Percentiles rank a stretch among this genome's conserved stretches.
Evolutionary conservation across 2,329 filamentous ascomycete species (phyloP).

Genomic region (Stachybotrys chlorohalonatus): DNA sequence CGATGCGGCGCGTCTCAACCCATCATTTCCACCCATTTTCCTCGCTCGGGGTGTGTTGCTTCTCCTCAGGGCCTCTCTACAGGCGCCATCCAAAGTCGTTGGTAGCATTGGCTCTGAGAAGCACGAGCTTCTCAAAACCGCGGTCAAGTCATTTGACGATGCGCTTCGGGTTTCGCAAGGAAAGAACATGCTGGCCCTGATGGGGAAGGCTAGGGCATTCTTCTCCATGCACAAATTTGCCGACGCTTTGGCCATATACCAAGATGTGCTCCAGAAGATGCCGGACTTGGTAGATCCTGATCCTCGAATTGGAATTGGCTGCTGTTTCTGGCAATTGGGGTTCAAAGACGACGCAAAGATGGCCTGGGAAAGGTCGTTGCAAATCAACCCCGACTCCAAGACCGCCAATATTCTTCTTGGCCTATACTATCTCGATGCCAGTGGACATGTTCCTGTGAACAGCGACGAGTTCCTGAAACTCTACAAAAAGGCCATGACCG

Average conservation of each 20-base stretch:
- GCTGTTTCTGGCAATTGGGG: constrained; percentile 93
- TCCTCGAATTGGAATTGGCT: constrained; percentile 90
- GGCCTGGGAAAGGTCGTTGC: constrained; percentile 82
- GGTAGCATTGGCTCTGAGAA: constrained; percentile 62
- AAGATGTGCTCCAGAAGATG: constrained; percentile 77
- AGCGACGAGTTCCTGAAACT: constrained; percentile 76
- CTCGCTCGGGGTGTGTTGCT: constrained; percentile 84
- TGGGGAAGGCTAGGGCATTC: constrained; percentile 80
- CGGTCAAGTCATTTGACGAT: constrained; percentile 91
- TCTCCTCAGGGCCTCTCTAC: constrained; percentile 78
- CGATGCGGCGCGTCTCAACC: constrained; percentile 90
- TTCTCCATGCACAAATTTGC: constrained; percentile 82
- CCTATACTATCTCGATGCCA: constrained; percentile 81
- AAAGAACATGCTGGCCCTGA: constrained; percentile 82
- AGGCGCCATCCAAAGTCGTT: constrained; percentile 61
- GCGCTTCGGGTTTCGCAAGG: constrained; percentile 75
- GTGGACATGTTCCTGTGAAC: constrained; percentile 71
- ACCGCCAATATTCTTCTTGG: constrained; percentile 84
- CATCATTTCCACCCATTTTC: constrained; percentile 82
- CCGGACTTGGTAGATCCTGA: constrained; percentile 87
- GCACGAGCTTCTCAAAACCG: constrained; percentile 72
- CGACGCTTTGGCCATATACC: constrained; percentile 77
- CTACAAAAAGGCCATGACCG: constrained; percentile 90
- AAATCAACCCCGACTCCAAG: constrained; percentile 76
- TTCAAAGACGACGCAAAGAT: constrained; percentile 86